Conservation (phyloP, 352 stramenopile species). For the Phytophthora europaea region DNA sequence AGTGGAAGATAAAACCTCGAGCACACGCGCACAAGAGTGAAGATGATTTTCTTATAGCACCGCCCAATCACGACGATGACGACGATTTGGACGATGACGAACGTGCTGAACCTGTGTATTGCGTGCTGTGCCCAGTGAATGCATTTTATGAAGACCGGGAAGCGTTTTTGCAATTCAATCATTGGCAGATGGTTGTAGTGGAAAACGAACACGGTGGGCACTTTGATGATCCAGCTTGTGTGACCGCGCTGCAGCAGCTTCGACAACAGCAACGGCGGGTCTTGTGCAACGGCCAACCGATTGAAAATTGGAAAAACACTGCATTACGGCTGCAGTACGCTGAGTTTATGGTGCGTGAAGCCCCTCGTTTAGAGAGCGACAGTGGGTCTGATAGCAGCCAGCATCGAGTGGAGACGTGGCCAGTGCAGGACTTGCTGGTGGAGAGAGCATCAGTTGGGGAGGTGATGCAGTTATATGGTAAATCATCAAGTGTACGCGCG, state of each 20-base stretch:
- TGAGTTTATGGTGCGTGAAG: conserved; percentile 61
- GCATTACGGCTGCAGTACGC: conserved; percentile 52
- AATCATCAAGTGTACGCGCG: conserved; percentile 47
- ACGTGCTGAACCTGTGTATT: conserved; percentile 60
- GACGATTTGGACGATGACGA: conserved; percentile 65
- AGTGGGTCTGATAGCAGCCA: conserved; percentile 14
- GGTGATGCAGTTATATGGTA: conserved; percentile 59
- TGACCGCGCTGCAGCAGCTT: conserved; percentile 56
- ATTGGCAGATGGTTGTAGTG: conserved; percentile 82
- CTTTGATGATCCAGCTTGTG: conserved; percentile 55
- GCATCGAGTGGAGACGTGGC: conserved; percentile 38
- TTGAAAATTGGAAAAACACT: conserved; percentile 68
- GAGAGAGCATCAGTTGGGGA: conserved; percentile 57
- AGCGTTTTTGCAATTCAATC: conserved; percentile 53
- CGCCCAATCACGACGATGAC: conserved; percentile 41
- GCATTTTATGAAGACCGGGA: conserved; percentile 64
- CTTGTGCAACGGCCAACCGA: conserved; percentile 67
- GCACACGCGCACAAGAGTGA: conserved; percentile 30
- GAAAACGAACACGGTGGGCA: conserved; percentile 69
- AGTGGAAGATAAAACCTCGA: conserved; percentile 63
- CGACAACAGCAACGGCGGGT: conserved; percentile 61
- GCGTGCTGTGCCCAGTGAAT: conserved; percentile 67
- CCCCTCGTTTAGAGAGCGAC: conserved; percentile 2
- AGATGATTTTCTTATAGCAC: conserved; percentile 39
- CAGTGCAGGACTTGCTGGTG: conserved; percentile 40